Conservation (phyloP, 768 basidiomycete genomes). For the Auriculariales sp. region DNA sequence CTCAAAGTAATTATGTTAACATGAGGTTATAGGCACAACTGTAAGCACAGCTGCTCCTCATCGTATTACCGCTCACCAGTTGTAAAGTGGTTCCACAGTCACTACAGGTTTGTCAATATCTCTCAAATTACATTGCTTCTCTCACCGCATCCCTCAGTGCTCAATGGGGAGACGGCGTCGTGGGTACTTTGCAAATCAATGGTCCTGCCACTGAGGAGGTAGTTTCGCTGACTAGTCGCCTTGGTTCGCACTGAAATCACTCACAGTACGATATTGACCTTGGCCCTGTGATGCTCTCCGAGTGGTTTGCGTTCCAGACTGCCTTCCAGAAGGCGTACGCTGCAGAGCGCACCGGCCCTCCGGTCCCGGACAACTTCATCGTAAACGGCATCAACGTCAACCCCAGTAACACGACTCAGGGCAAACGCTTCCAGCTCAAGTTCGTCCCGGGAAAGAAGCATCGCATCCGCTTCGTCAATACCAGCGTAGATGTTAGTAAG, state of each 20-base stretch:
- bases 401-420: neutral
- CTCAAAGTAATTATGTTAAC: neutral
- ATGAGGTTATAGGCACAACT: neutral
- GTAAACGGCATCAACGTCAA: neutral
- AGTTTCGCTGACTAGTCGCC: neutral
- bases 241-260: neutral
- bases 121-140: neutral
- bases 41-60: neutral
- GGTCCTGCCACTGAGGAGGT: neutral
- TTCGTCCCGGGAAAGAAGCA: slow-evolving; percentile 4
- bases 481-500: neutral
- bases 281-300: neutral
- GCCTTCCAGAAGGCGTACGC: neutral
- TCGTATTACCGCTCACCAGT: no score
- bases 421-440: slow-evolving; percentile 1
- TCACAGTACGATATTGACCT: neutral
- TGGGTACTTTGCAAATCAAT: neutral
- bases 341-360: neutral
- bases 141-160: neutral
- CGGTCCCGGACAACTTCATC: neutral
- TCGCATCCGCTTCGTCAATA: slow-evolving; percentile 5
- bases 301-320: neutral
- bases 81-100: neutral
- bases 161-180: neutral
- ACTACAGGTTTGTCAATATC: neutral